These are phyloP conservation scores for Caryopteris hybrid DNA, from an alignment of 305 asterid genomes.

Conservation along the genomic window DNA sequence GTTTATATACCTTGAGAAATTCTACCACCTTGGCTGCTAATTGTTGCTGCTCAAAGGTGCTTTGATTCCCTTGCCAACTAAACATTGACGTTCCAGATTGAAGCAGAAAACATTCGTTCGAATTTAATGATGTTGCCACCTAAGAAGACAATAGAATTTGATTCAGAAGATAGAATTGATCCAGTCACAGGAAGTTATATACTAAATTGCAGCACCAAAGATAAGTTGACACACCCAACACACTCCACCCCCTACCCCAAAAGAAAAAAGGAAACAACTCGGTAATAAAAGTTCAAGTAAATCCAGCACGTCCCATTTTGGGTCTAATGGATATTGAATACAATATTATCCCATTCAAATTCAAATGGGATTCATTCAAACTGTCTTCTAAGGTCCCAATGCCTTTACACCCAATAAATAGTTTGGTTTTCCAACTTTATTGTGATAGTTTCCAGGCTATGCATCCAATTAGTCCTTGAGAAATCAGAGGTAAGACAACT, in stretches of 20 bases:
- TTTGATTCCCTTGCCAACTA: conserved; percentile 85
- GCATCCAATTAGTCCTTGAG: neutral
- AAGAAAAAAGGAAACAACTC: neutral
- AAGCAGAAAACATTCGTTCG: conserved; percentile 78
- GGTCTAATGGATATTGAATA: neutral
- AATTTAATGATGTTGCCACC: conserved; percentile 77
- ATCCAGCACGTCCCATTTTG: neutral
- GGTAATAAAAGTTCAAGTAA: conserved; percentile 10
- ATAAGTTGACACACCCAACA: neutral
- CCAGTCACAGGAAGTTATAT: neutral
- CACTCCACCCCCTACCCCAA: neutral
- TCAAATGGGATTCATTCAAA: neutral
- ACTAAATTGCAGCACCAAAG: neutral
- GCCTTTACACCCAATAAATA: neutral
- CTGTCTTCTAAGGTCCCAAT: neutral
- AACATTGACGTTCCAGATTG: conserved; percentile 77
- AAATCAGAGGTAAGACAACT: neutral
- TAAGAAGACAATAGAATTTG: conserved; percentile 28
- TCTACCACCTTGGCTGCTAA: conserved; percentile 75
- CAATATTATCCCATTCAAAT: neutral
- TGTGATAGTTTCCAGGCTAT: neutral
- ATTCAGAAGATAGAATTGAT: conserved; percentile 1
- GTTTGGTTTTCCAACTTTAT: neutral
- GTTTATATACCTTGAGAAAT: conserved; percentile 59
- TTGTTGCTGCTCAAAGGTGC: conserved; percentile 85